Percentiles rank a stretch among this genome's conserved stretches.
Conservation (phyloP, 495 filamentous ascomycete species). For the Annulohypoxylon moriforme region DNA sequence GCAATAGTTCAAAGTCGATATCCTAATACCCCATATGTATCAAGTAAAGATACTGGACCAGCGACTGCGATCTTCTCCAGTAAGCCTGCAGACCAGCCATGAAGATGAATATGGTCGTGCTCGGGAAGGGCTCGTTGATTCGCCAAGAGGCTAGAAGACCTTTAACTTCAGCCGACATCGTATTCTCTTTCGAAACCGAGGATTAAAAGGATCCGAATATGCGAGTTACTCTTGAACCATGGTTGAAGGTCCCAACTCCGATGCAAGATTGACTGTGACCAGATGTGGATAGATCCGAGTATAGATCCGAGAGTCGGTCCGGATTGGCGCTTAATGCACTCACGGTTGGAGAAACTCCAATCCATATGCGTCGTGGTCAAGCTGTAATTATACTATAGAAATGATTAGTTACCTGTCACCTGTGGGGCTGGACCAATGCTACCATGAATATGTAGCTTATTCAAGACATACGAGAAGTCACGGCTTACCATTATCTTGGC, state of each 20-base stretch:
- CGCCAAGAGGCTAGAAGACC: not conserved
- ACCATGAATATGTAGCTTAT: not conserved
- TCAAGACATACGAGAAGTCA: not conserved
- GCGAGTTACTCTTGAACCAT: not conserved
- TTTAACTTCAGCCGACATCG: not conserved
- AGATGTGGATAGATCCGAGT: not conserved
- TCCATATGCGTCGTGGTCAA: not conserved
- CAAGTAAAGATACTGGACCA: not conserved
- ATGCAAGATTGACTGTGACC: not conserved
- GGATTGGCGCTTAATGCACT: not conserved
- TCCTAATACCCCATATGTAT: not conserved
- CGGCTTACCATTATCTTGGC: conserved; percentile 38
- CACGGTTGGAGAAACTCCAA: not conserved
- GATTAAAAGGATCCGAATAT: not conserved
- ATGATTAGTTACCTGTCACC: conserved; percentile 11
- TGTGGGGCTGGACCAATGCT: not conserved
- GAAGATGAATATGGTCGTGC: not conserved
- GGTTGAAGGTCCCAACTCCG: not conserved
- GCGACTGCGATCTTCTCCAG: not conserved
- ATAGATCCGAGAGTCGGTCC: not conserved
- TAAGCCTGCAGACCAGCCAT: not conserved
- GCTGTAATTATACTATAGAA: conserved; percentile 27
- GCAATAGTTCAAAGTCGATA: not conserved
- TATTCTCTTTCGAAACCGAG: not conserved
- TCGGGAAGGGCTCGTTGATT: not conserved